A percentile compares a stretch with the other conserved stretches of the same genome.
These are phyloP conservation scores for Cymodocea nodosa DNA, from an alignment of 116 monocot species.

Conservation along the genomic window DNA sequence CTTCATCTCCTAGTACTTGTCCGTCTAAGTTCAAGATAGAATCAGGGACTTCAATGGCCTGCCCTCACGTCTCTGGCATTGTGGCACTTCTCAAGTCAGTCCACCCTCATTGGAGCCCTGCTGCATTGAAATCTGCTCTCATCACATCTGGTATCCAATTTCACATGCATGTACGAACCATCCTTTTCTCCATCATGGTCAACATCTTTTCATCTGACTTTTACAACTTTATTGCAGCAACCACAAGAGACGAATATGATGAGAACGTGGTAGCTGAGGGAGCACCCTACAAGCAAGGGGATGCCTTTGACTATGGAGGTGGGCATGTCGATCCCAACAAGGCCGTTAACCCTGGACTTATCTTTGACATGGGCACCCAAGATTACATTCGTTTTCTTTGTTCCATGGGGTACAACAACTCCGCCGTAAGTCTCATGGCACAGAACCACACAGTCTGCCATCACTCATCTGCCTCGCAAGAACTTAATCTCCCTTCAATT, in stretches of 20 bases:
- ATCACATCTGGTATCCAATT: slow-evolving; percentile 36
- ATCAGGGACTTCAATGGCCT: slow-evolving; percentile 54
- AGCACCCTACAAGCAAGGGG: slow-evolving; percentile 31
- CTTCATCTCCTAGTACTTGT: neutral
- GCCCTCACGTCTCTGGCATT: slow-evolving; percentile 44
- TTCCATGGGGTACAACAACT: slow-evolving; percentile 55
- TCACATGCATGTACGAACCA: neutral
- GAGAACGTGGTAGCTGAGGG: slow-evolving; percentile 30
- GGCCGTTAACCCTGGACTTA: slow-evolving; percentile 46
- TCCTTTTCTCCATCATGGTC: neutral
- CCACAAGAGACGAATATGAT: slow-evolving; percentile 18
- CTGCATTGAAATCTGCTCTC: slow-evolving; percentile 58
- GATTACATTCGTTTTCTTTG: slow-evolving; percentile 50
- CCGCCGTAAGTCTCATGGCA: slow-evolving; percentile 39
- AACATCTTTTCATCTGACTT: neutral
- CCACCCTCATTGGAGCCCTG: slow-evolving; percentile 56
- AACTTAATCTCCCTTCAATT: slow-evolving; percentile 59
- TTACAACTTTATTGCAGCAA: slow-evolving; percentile 17
- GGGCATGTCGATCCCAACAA: slow-evolving; percentile 39
- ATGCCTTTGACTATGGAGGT: slow-evolving; percentile 61
- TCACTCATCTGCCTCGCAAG: slow-evolving; percentile 1
- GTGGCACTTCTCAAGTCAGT: slow-evolving; percentile 38
- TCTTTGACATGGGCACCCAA: slow-evolving; percentile 38
- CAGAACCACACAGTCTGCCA: slow-evolving; percentile 17
- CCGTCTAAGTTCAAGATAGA: slow-evolving; percentile 14